These are phyloP conservation scores for Pichia insulana DNA, from an alignment of 805 yeast genomes.

Conservation along the genomic window DNA sequence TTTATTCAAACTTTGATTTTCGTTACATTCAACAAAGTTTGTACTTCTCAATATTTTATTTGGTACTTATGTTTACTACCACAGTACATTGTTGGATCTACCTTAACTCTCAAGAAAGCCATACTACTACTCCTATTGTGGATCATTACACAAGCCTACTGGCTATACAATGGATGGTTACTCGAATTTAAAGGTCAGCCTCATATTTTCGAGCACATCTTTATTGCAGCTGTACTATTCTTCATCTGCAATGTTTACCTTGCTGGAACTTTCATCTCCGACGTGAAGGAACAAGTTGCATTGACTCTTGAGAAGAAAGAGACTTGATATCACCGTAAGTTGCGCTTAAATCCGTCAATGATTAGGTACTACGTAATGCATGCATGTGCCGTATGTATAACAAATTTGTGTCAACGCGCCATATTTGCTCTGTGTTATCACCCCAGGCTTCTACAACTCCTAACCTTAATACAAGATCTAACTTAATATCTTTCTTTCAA, in stretches of 20 bases:
- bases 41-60: slow-evolving; percentile 91
- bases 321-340: too few species aligned
- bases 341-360: too few species aligned
- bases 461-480: too few species aligned
- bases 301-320: too few species aligned
- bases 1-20: slow-evolving; percentile 76
- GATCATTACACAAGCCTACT: slow-evolving; percentile 61
- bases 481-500: too few species aligned
- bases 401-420: too few species aligned
- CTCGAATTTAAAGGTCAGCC: slow-evolving; percentile 71
- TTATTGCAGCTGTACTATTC: slow-evolving; percentile 21
- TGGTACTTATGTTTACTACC: slow-evolving; percentile 91
- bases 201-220: slow-evolving; percentile 16
- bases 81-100: slow-evolving; percentile 46
- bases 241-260: slow-evolving; percentile 21
- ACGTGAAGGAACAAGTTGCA: slow-evolving; percentile 6
- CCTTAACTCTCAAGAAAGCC: slow-evolving; percentile 32
- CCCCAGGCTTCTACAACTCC: too few species aligned
- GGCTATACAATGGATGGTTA: slow-evolving; percentile 73
- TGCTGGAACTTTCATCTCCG: slow-evolving; percentile 16
- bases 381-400: too few species aligned
- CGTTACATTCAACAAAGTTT: slow-evolving; percentile 71
- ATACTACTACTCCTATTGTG: slow-evolving; percentile 41
- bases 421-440: too few species aligned
- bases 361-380: too few species aligned